Base-by-base conservation (phyloP, 805 yeast species). In the Wickerhamomyces sydowiorum region DNA sequence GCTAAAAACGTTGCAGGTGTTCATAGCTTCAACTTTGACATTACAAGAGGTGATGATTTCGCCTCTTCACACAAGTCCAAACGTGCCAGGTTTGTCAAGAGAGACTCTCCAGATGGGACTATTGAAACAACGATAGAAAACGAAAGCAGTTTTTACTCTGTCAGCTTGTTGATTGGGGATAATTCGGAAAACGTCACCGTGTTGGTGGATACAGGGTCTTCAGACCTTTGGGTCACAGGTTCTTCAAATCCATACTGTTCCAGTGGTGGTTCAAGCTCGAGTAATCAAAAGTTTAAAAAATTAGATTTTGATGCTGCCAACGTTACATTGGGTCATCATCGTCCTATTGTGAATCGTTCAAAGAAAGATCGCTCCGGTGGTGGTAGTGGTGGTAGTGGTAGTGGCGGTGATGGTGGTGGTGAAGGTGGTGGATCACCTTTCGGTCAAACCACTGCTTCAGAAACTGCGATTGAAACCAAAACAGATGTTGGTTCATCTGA, bases 181-280 rank as follows among this genome's bases (percentile, higher is more conserved):
- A 73, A 80, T 1, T 53, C 66, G 1, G 82, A 82, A 52, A 58
- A 64, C 14, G 65, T 82, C 6, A 66, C 66, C 9, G 77, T 82
- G 9, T 57, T 80, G 30, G 56, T 84, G 14, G 93, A 84, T 53
- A 84, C 90, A 1, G 93, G 91, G 2, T 82, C 89, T 0, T 73
- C 86, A 0, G 91, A 84, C 57, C 61, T 85, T 19, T 82, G 87
- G 86, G 76, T 82, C 19, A 67, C 75, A 45, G 66, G 70, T 23
- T 56, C 72, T 2, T 52, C 62, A 33, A 78, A 77, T 51, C 72
- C 81, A 3, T 72, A 66, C 43, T 74, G 80, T 52, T 29, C 32
- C 15, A n/a, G 31, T 15, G 44, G 45, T 8, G 17, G 48, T 3
- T 37, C 49, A 4, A 6, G 36, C 8, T 25, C 48, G 6, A 37